These are phyloP conservation scores for Kodamaea fukazawae DNA, from an alignment of 805 yeast species.

Conservation along the genomic window DNA sequence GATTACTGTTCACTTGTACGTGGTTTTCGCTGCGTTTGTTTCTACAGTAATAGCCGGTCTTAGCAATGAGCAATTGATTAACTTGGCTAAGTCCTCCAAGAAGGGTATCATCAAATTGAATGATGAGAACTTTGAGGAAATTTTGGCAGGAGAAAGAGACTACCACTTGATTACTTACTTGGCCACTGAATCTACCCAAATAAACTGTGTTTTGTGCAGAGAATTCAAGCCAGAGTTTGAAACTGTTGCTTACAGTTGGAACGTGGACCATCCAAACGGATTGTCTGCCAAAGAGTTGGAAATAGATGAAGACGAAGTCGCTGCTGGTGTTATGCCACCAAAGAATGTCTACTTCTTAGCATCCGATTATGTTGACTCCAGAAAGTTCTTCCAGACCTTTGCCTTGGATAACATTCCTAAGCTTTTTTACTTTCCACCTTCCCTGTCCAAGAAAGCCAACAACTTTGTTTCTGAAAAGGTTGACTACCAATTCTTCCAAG, in stretches of 20 bases:
- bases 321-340: conserved; percentile 8
- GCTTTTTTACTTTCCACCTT: conserved; percentile 58
- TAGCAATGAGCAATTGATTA: conserved; percentile 21
- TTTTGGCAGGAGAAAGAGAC: conserved; percentile 66
- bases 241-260: conserved; percentile 56
- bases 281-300: conserved; percentile 35
- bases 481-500: conserved; percentile 48
- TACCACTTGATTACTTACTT: conserved; percentile 62
- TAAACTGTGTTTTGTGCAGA: conserved; percentile 75
- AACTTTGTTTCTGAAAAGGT: conserved; percentile 25
- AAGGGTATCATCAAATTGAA: conserved; percentile 28
- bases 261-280: conserved; percentile 51
- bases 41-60: conserved; percentile 22
- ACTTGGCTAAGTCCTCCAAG: conserved; percentile 17
- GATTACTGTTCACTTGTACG: conserved; percentile 6
- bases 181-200: conserved; percentile 69
- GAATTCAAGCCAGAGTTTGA: conserved; percentile 66
- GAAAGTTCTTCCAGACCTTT: conserved; percentile 50
- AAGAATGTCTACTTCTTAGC: conserved; percentile 61
- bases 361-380: conserved; percentile 66
- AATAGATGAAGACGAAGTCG: conserved; percentile 22
- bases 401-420: conserved; percentile 76
- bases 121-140: conserved; percentile 56
- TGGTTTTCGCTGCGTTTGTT: conserved; percentile 11
- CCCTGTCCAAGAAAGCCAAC: conserved; percentile 30